phyloP scores from a whole-genome alignment of 345 rosid species.

The Microthlaspi erraticum region DNA sequence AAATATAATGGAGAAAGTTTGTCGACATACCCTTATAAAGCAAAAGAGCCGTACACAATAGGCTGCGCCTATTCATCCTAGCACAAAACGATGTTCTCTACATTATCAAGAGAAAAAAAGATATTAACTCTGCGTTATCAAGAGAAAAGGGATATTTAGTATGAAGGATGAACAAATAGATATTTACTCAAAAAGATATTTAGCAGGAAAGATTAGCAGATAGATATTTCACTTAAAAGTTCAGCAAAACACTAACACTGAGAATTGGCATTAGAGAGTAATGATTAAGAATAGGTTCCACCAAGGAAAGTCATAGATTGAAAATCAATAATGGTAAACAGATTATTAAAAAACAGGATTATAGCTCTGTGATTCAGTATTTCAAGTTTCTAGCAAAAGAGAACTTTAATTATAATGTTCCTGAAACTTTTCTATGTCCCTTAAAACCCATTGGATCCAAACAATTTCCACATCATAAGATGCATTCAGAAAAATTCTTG shows the following conservation, averaged over 20 bases:
- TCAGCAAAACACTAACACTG: constrained; percentile 20
- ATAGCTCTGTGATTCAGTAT: constrained; percentile 10
- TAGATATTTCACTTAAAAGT: constrained; percentile 30
- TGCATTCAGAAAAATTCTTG: constrained; percentile 13
- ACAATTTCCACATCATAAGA: background rate
- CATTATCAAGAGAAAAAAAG: constrained; percentile 22
- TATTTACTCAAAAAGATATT: constrained; percentile 23
- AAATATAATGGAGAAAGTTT: constrained; percentile 8
- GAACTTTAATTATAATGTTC: constrained; percentile 20
- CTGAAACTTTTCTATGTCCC: constrained; percentile 22
- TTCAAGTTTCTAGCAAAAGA: constrained; percentile 16
- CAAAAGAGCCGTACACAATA: constrained; percentile 34
- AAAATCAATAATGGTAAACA: constrained; percentile 20
- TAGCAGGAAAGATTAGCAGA: background rate
- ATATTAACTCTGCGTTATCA: background rate
- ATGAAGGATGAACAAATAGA: constrained; percentile 3
- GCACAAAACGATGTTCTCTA: constrained; percentile 34
- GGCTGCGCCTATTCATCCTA: constrained; percentile 39
- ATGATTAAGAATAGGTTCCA: constrained; percentile 35
- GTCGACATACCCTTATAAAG: constrained; percentile 38
- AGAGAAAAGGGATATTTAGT: constrained; percentile 3
- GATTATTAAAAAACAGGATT: background rate
- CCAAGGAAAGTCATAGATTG: constrained; percentile 17
- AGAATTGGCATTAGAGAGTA: constrained; percentile 31
- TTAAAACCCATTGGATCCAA: constrained; percentile 9